These are phyloP conservation scores for Dorcoceras hygrometricum DNA, from an alignment of 257 asterid genomes.

Conservation along the genomic window DNA sequence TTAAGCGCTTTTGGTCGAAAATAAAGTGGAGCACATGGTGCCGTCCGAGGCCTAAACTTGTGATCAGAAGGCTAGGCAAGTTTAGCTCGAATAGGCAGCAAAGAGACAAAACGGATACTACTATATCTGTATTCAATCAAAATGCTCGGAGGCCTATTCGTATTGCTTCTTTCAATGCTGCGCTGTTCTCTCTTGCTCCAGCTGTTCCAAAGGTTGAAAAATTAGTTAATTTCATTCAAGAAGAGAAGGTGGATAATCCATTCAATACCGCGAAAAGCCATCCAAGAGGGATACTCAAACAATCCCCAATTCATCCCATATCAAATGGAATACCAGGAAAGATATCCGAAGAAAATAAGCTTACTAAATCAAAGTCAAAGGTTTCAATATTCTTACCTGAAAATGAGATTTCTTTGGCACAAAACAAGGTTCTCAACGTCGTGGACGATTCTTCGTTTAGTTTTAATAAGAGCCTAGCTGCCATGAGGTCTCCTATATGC, in stretches of 20 bases:
- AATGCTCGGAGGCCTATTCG: constrained; percentile 45
- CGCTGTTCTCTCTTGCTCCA: constrained; percentile 86
- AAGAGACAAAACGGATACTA: constrained; percentile 19
- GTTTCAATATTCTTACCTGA: constrained; percentile 32
- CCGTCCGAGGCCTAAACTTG: constrained; percentile 49
- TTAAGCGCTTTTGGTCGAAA: constrained; percentile 50
- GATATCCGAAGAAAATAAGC: neutral
- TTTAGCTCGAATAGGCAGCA: constrained; percentile 30
- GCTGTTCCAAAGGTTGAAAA: constrained; percentile 60
- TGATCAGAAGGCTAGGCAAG: constrained; percentile 56
- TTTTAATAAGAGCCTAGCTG: constrained; percentile 34
- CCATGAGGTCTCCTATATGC: constrained; percentile 80
- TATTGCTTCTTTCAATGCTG: constrained; percentile 84
- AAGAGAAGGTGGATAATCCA: constrained; percentile 17
- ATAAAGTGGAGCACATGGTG: constrained; percentile 39
- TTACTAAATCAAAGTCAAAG: constrained; percentile 41
- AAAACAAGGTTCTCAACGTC: constrained; percentile 32
- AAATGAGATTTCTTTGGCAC: constrained; percentile 69
- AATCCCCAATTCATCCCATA: constrained; percentile 53
- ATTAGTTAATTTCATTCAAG: constrained; percentile 34
- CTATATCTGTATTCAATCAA: neutral
- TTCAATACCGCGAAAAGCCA: constrained; percentile 19
- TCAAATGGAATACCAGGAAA: constrained; percentile 14
- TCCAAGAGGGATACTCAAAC: constrained; percentile 74
- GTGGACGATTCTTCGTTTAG: constrained; percentile 37